Evolutionary conservation across 1,284 basidiomycete genomes (phyloP).

Genomic region (Sanghuangporus weigelae): DNA sequence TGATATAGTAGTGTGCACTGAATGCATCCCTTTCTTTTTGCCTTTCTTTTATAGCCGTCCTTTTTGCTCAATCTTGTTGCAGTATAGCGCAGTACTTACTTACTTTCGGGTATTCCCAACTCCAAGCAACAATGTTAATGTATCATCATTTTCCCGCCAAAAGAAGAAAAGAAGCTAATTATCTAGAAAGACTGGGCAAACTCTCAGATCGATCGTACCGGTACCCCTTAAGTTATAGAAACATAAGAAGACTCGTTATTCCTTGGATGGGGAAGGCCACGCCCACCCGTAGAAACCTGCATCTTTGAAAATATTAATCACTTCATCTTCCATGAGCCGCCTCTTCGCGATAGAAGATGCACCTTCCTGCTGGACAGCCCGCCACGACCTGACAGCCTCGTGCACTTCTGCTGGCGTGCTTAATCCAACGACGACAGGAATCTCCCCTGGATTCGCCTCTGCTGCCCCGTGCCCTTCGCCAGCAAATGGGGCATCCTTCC

Average conservation of each 20-base stretch:
- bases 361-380: conserved; percentile 42
- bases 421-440: conserved; percentile 76
- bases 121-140: not conserved
- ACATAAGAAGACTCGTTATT: not conserved
- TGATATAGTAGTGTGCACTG: conserved; percentile 29
- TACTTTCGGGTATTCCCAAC: not conserved
- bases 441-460: conserved; percentile 25
- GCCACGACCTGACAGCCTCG: conserved; percentile 64
- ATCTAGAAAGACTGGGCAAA: not conserved
- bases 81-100: not conserved
- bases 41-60: not conserved
- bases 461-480: conserved; percentile 13
- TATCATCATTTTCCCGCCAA: not conserved
- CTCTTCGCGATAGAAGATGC: conserved; percentile 34
- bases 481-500: conserved; percentile 28
- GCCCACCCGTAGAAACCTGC: conserved; percentile 56
- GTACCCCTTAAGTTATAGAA: not conserved
- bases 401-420: conserved; percentile 71
- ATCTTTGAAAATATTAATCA: conserved; percentile 41
- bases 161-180: not conserved
- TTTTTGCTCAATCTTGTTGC: not conserved
- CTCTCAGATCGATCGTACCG: not conserved
- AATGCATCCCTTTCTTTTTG: not conserved
- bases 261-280: conserved; percentile 44
- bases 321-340: conserved; percentile 42